Base-by-base conservation (phyloP, 345 rosid genomes). In the Leavenworthia alabamica region DNA sequence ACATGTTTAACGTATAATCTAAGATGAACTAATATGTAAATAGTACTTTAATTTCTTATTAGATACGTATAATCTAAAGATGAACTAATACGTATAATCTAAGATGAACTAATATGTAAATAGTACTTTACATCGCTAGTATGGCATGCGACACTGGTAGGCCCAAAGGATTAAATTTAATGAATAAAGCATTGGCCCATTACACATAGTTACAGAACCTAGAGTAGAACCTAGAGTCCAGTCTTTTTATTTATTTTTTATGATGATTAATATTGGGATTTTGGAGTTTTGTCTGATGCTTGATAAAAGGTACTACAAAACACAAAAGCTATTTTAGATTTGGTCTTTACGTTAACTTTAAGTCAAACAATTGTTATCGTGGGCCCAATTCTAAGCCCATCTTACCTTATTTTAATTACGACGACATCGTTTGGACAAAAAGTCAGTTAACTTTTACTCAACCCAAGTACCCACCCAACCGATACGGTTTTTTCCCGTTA, bases 331-430 rank as follows among this genome's bases (percentile, higher is more conserved):
- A 24, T n/a, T n/a, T n/a, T n/a, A 44, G 36, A 46, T 56, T 66
- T 66, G 56, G 48, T 66, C 56, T 23, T 11, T 11, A 23, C 62
- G 5, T 42, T 40, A 50, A 27, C 40, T 40, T 42, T 16, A 54
- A 56, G 56, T 57, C 64, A 58, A 67, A 58, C 29, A 47, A 11
- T 48, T 48, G 7, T 20, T 7, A 16, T 41, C 23, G 24, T 43
- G 61, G 70, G 75, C 71, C 71, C 61, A 57, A 46, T 56, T 48
- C 3, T n/a, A n/a, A n/a, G n/a, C n/a, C n/a, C n/a, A n/a, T n/a
- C n/a, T n/a, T n/a, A n/a, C n/a, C n/a, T n/a, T n/a, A n/a, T n/a
- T n/a, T n/a, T n/a, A n/a, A n/a, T n/a, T n/a, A n/a, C n/a, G n/a
- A n/a, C n/a, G n/a, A n/a, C n/a, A n/a, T n/a, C n/a, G n/a, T n/a